Evolutionary conservation across 148 eudicot species (phyloP), one percentile per base, ranked within the genome.

Genomic region (Arctostaphylos glauca): DNA sequence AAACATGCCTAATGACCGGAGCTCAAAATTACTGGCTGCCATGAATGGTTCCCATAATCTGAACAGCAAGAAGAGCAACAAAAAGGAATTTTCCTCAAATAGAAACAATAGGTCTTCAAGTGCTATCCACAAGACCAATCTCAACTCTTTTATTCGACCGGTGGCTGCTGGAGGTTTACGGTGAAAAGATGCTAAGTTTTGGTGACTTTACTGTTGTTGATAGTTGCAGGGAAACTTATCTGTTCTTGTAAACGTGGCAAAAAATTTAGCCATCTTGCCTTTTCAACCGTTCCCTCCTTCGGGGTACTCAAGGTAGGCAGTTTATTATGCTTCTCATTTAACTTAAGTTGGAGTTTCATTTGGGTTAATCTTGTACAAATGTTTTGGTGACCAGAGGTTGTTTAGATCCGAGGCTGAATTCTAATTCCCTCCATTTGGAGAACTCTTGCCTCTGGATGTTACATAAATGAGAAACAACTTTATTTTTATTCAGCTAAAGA

Each of bases 11-110:
- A 46, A 83, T 54, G 59, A 76, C 59, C 85, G 92, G 79, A 80
- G 85, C 59, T 48, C 85, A 74, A 81, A 81, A 76, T 74, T 88
- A 16, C 8, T 86, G 81, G 83, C 83, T 49, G 87, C 88, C 66
- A 21, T 90, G 84, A 50, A 59, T 21, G 83, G 84, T 25, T 80
- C 85, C 47, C 80, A 21, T 25, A 56, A 58, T 53, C 47, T 2
- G 19, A 87, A 70, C 55, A 81, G 79, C 43, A 87, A 84, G 62
- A 84, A 81, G 52, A 18, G 49, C 23, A 86, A 81, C 74, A 77
- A 58, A 76, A 71, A 41, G 74, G 82, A 81, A 31, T 6, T 18
- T 9, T 41, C 82, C 38, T 74, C 80, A 48, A 48, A 44, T 23
- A 77, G 71, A n/a, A 84, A 68, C 70, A 79, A 84, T n/a, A 46